phyloP scores from a whole-genome alignment of 179 eudicot genomes.

The Beta corolliflora region DNA sequence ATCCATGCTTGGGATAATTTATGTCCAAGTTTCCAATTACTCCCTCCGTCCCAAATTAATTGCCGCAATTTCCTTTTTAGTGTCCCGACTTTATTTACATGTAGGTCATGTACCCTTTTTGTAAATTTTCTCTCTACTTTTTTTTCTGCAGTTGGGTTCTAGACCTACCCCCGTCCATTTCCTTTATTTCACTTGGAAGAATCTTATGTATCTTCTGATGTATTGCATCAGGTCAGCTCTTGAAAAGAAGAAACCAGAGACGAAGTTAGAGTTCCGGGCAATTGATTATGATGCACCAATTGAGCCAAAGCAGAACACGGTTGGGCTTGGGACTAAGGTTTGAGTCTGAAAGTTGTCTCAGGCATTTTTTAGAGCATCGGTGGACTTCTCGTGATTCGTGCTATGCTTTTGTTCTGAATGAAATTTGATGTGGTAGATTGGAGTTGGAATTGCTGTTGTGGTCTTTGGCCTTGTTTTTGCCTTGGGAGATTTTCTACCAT shows the following conservation, averaged over 20 bases:
- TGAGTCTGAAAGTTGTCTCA: slow-evolving; percentile 17
- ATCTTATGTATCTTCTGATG: slow-evolving; percentile 1
- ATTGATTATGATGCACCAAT: slow-evolving; percentile 85
- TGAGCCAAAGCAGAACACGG: slow-evolving; percentile 47
- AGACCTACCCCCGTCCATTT: too few relatives aligned
- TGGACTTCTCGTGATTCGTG: slow-evolving; percentile 5
- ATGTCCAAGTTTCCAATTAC: not conserved
- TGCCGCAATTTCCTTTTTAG: too few relatives aligned
- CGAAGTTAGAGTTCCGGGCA: slow-evolving; percentile 48
- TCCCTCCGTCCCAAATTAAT: not conserved
- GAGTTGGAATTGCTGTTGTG: slow-evolving; percentile 85
- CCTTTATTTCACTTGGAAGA: slow-evolving; percentile 1
- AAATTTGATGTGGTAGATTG: slow-evolving; percentile 58
- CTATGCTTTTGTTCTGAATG: slow-evolving; percentile 34
- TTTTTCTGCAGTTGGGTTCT: too few relatives aligned
- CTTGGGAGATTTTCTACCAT: slow-evolving; percentile 90
- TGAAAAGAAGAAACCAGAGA: slow-evolving; percentile 73
- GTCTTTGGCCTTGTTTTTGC: slow-evolving; percentile 93
- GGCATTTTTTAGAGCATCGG: slow-evolving; percentile 22
- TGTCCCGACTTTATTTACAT: too few relatives aligned
- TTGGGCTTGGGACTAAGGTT: slow-evolving; percentile 93
- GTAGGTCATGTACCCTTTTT: too few relatives aligned
- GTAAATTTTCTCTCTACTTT: too few relatives aligned
- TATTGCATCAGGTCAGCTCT: slow-evolving; percentile 58
- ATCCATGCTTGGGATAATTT: not conserved